Percentiles rank a stretch among this genome's conserved stretches.
Conservation (phyloP, 306 rosid species). For the Prunus dulcis region DNA sequence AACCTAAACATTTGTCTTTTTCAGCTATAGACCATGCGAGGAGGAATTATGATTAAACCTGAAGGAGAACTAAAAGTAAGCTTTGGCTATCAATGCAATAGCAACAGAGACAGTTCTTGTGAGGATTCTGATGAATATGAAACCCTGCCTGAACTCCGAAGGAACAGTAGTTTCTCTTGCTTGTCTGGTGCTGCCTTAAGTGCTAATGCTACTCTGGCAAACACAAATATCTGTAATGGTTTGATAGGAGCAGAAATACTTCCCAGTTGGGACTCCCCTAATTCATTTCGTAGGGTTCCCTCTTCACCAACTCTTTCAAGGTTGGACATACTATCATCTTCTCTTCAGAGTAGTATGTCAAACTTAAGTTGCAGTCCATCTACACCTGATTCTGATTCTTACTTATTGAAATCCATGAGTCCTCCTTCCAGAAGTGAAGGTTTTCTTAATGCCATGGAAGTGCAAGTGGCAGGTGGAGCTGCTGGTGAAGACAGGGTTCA, state of each 20-base stretch:
- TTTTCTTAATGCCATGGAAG: slow-evolving; percentile 70
- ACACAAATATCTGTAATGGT: slow-evolving; percentile 95
- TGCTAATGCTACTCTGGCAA: slow-evolving; percentile 92
- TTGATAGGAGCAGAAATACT: slow-evolving; percentile 84
- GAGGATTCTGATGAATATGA: slow-evolving; percentile 37
- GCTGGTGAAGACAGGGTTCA: slow-evolving; percentile 99
- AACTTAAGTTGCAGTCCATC: slow-evolving; percentile 86
- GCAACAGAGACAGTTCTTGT: slow-evolving; percentile 35
- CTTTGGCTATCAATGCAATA: slow-evolving; percentile 90
- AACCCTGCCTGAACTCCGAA: slow-evolving; percentile 47
- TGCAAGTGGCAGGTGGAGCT: slow-evolving; percentile 99
- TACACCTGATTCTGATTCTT: slow-evolving; percentile 66
- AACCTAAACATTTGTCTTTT: slow-evolving; percentile 18
- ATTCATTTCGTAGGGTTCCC: slow-evolving; percentile 76
- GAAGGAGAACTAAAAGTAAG: slow-evolving; percentile 87
- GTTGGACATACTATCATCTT: slow-evolving; percentile 74
- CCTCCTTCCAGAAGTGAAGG: slow-evolving; percentile 67
- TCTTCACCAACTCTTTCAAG: slow-evolving; percentile 74
- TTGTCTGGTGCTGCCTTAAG: slow-evolving; percentile 97
- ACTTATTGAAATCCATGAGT: slow-evolving; percentile 43
- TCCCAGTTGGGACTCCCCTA: slow-evolving; percentile 96
- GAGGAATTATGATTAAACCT: slow-evolving; percentile 44
- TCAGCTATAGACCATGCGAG: slow-evolving; percentile 27
- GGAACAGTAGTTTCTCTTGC: slow-evolving; percentile 92
- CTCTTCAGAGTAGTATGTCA: slow-evolving; percentile 73